phyloP scores from a whole-genome alignment of 805 yeast species.

The Candida germanica region DNA sequence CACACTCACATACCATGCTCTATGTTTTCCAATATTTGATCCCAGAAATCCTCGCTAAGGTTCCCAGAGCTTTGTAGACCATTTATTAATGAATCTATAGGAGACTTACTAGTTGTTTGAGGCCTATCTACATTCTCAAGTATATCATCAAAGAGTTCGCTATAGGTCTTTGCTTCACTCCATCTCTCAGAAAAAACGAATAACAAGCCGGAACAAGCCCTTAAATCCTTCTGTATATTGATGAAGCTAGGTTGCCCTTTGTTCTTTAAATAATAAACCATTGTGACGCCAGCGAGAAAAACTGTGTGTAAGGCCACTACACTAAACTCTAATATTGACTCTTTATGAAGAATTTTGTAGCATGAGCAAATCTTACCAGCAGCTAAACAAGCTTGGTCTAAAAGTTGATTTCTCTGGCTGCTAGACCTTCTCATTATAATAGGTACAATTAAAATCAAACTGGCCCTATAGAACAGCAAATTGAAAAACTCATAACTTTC shows the following conservation, averaged over 20 bases:
- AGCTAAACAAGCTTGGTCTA: constrained; percentile 12
- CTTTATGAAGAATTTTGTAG: constrained; percentile 11
- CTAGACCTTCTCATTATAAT: constrained; percentile 6
- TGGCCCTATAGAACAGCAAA: constrained; percentile 13
- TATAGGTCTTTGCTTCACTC: constrained; percentile 13
- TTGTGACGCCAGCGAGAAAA: constrained; percentile 13
- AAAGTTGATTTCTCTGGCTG: constrained; percentile 2
- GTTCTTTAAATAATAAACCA: constrained; percentile 10
- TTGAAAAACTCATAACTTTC: constrained; percentile 14
- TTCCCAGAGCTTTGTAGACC: neutral
- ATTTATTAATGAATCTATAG: neutral
- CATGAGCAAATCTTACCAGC: constrained; percentile 13
- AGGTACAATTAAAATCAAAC: constrained; percentile 10
- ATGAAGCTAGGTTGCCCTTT: constrained; percentile 9
- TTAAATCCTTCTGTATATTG: constrained; percentile 11
- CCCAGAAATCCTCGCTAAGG: constrained; percentile 14
- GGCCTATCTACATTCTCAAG: constrained; percentile 2
- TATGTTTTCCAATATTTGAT: constrained; percentile 8
- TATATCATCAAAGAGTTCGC: constrained; percentile 11
- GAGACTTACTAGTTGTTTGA: neutral
- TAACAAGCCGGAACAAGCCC: constrained; percentile 12
- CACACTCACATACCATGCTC: too few species aligned
- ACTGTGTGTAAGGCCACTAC: constrained; percentile 14
- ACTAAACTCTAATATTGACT: constrained; percentile 13
- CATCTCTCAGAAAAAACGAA: constrained; percentile 14